Evolutionary conservation across 495 filamentous ascomycete species (phyloP), one percentile per base, ranked within the genome.

Genomic region (Aspergillus bridgeri): DNA sequence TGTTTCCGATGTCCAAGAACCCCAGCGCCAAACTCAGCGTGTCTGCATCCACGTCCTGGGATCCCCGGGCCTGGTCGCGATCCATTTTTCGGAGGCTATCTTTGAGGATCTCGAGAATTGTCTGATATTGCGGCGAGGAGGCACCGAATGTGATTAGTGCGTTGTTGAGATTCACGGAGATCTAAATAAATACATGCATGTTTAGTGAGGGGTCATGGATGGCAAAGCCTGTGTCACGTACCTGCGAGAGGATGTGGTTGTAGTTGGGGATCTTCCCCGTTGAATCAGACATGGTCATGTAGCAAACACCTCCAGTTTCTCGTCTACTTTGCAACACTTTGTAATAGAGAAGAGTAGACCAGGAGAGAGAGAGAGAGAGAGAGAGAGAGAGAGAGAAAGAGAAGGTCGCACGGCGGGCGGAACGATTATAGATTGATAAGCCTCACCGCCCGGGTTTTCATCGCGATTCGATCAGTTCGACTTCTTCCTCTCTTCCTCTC

Each of bases 151-250:
- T 79, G 33, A 69, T 64, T 5, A 77, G 56, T 5, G 75, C 68
- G 53, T 79, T 79, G 48, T 65, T 63, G 15, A 79, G 71, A 55
- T 72, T 78, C 44, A 66, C 67, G 7, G 69, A 73, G 57, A 79
- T 73, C 76, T 79, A 7, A 29, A 44, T 54, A 25, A 33, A 6
- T 19, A n/a, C 20, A 44, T 18, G 29, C 3, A 24, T 29, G 19
- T 29, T 53, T 24, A 54, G 54, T 42, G 25, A 22, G 54, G 45
- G 24, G 22, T 25, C n/a, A 11, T 9, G 29, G 9, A n/a, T 3
- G 11, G 3, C 18, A 42, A 24, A 5, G 1, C 9, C 20, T 18
- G 7, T 7, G 19, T 54, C 3, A 57, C 60, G 11, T 61, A 75
- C 73, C 63, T 73, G 71, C 29, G 59, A 58, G 3, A 75, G 51